Base-by-base conservation (phyloP, 495 filamentous ascomycete genomes). In the Schizothecium vesticola region DNA sequence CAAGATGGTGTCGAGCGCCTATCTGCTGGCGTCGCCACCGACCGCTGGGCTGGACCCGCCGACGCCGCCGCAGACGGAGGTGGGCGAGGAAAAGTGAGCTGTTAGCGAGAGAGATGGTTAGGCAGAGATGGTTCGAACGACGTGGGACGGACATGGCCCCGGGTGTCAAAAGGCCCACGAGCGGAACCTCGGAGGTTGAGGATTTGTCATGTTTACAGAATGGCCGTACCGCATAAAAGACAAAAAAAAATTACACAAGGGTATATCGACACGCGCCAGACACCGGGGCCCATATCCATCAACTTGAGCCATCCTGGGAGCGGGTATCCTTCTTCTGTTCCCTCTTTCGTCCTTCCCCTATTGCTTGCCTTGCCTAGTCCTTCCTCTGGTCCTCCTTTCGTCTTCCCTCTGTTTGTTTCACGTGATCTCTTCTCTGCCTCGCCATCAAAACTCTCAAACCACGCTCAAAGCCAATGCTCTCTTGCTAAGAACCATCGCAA, bases 21-120 rank as follows among this genome's bases (percentile, higher is more conserved):
- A 86, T 33, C 82, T 96, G 10, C 78, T 97, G 56, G 91, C 80
- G 28, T 91, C 91, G 22, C 87, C 88, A n/a, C 92, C 92, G 3
- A 80, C 83, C 63, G 87, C 81, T 71, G 76, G 82, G 22, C 78
- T 94, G 64, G 78, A 75, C 26, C 77, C 77, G 10, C 83, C 84
- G 21, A 71, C 61, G 29, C 76, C 65, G n/a, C 74, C 70, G 1
- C 59, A 67, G 16, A 62, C 26, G 28, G 64, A 63, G 55, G 61
- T 56, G 19, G 28, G 8, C 12, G 61, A 57, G 59, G 58, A 22
- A 25, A 12, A 61, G 3, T 59, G 25, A n/a, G 62, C 12, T 4
- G 3, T 21, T 7, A 12, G 1, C 3, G 60, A 16, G 61, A n/a
- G 31, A 4, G 2, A 24, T n/a, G 26, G 22, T 61, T 29, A 19